Base-by-base conservation (phyloP, 257 asterid genomes). In the Pogostemon cablin region DNA sequence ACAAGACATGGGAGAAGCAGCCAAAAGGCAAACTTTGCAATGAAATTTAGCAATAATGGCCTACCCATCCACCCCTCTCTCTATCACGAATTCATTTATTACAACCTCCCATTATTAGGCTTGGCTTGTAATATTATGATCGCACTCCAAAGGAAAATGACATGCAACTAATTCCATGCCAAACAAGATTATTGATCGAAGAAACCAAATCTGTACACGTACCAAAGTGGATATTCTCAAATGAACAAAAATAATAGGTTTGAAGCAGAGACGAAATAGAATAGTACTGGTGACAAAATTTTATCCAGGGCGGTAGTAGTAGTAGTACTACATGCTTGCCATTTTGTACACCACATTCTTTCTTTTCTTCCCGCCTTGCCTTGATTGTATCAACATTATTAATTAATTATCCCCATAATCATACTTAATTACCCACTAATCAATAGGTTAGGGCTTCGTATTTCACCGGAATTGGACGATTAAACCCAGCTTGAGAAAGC, bases 361-460 rank as follows among this genome's bases (percentile, higher is more conserved):
- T 25, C 32, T 25, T 25, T 25, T 25, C 32, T 25, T 73, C 72
- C 87, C 79, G 81, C 84, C 78, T 25, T 25, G 32, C 15, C 32
- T 25, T 25, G 32, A 25, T 20, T 20, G 25, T 25, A 25, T 25
- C 32, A 25, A 25, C 32, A 25, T 25, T 25, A 25, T 25, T 25
- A 25, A 47, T 70, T 55, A 52, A 39, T 42, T 42, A 35, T 3
- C 3, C 39, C 47, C 10, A 47, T 25, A 25, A 25, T 25, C 32
- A 25, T 25, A 25, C 65, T n/a, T 60, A 49, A 72, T 63, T 50
- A 65, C 63, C 58, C 65, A 35, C 62, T 40, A 20, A n/a, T 86
- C 79, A 90, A 74, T 97, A 91, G 85, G 93, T 95, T 61, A 91
- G 59, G 44, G 90, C 99, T 65, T 89, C 98, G 4, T 87, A 93